Base-by-base conservation (phyloP, 805 yeast species). In the Pichia eremophila region DNA sequence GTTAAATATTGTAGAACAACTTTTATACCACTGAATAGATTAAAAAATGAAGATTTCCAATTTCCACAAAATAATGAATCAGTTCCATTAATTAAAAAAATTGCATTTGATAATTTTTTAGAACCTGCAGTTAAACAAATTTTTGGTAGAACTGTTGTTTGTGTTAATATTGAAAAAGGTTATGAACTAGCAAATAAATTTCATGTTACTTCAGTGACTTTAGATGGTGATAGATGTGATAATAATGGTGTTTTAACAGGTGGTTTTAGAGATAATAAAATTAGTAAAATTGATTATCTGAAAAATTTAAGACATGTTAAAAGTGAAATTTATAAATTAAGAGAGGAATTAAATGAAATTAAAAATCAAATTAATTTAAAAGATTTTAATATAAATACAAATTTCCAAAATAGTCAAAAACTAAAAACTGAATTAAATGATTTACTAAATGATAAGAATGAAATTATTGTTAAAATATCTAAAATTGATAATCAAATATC, bases 181-280 rank as follows among this genome's bases (percentile, higher is more conserved):
- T 71, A 81, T 3, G 82, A 79, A 54, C 66, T 85, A 29, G 81
- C 95, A 0, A 75, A 76, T 42, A 64, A 68, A 10, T 76, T 71
- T 60, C 75, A 77, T 31, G 65, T 90, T 25, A 81, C 77, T 55
- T 85, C 95, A 0, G 84, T 93, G 15, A 93, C 99, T 0, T 67
- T 91, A 17, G 95, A 87, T 62, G 99, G 99, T 55, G 98, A 93
- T 61, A 72, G 87, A 53, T 87, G 87, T 44, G 95, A 87, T 56
- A 79, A 78, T 42, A 78, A 73, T 54, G 99, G 99, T 63, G 85
- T 84, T 2, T 63, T 93, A 41, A 80, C 87, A 25, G 98, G 98
- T 64, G 98, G 98, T 43, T 87, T 75, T 57, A 75, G 85, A 54
- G 93, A 86, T 56, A 75, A 72, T 55, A 77, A 76, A 50, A 71